Conservation (phyloP, 805 yeast genomes). For the Naumovozyma castellii region DNA sequence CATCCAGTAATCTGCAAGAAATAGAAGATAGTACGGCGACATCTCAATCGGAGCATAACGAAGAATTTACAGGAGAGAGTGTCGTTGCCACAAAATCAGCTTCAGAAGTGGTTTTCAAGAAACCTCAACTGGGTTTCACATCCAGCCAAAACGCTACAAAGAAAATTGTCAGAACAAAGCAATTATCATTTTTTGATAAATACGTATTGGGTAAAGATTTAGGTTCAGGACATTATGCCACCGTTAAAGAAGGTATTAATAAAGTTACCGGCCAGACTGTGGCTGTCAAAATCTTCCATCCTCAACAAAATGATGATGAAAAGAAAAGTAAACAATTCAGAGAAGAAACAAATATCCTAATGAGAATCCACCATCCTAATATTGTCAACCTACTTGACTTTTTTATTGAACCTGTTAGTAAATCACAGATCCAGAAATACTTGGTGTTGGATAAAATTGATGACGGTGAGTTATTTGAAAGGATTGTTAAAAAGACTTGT, state of each 20-base stretch:
- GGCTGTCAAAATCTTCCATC: slow-evolving; percentile 69
- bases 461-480: slow-evolving; percentile 66
- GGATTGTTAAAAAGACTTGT: slow-evolving; percentile 56
- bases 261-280: slow-evolving; percentile 49
- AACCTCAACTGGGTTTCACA: slow-evolving; percentile 18
- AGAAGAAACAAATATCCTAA: slow-evolving; percentile 58
- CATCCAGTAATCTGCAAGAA: neutral
- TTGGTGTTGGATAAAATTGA: slow-evolving; percentile 64
- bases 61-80: neutral
- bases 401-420: slow-evolving; percentile 45
- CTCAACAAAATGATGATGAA: slow-evolving; percentile 36
- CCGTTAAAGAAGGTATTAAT: slow-evolving; percentile 61
- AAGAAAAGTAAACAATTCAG: slow-evolving; percentile 38
- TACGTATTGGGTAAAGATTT: slow-evolving; percentile 43
- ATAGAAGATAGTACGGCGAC: neutral
- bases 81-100: too few species aligned
- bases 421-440: slow-evolving; percentile 38
- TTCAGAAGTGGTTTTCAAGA: slow-evolving; percentile 18
- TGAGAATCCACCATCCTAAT: slow-evolving; percentile 59
- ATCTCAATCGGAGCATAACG: neutral
- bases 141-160: slow-evolving; percentile 18
- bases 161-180: slow-evolving; percentile 9
- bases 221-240: slow-evolving; percentile 75
- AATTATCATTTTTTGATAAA: slow-evolving; percentile 46
- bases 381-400: slow-evolving; percentile 56